Conservation (phyloP, 768 basidiomycete species). For the Amanita pseudoporphyria region DNA sequence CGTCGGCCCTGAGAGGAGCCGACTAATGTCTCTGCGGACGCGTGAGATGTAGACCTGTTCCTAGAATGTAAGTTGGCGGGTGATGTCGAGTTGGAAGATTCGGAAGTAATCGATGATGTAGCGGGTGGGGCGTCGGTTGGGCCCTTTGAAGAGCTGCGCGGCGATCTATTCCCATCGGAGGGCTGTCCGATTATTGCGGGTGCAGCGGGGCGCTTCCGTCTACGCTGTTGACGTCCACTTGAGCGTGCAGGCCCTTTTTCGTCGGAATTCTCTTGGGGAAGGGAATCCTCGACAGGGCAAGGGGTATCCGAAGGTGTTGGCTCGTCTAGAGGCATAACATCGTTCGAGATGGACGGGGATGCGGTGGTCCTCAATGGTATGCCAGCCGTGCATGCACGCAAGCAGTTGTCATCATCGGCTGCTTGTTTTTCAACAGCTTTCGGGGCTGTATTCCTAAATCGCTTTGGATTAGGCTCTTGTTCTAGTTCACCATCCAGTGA, state of each 20-base stretch:
- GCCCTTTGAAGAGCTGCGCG: slow-evolving; percentile 9
- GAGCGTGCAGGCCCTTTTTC: slow-evolving; percentile 5
- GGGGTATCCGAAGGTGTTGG: slow-evolving; percentile 1
- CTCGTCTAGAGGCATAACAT: slow-evolving; percentile 5
- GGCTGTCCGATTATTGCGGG: background rate
- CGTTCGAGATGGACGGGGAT: background rate
- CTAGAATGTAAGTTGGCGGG: slow-evolving; percentile 19
- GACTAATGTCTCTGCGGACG: slow-evolving; percentile 26
- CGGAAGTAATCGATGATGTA: slow-evolving; percentile 2
- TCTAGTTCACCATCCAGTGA: slow-evolving; percentile 18
- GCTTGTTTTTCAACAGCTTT: slow-evolving; percentile 3
- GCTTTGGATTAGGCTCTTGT: slow-evolving; percentile 22
- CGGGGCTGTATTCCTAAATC: slow-evolving; percentile 12
- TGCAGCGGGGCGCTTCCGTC: background rate
- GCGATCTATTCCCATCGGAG: background rate
- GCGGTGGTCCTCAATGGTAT: background rate
- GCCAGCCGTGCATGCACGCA: background rate
- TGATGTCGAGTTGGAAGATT: background rate
- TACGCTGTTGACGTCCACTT: slow-evolving; percentile 5
- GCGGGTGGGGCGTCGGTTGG: slow-evolving; percentile 3
- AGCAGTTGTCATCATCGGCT: background rate
- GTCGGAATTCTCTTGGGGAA: slow-evolving; percentile 6
- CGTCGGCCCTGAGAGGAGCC: slow-evolving; percentile 19
- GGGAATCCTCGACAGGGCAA: background rate
- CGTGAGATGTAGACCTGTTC: slow-evolving; percentile 29